Base-by-base conservation (phyloP, 352 stramenopile species). In the Chrysophaeum taylorii region DNA sequence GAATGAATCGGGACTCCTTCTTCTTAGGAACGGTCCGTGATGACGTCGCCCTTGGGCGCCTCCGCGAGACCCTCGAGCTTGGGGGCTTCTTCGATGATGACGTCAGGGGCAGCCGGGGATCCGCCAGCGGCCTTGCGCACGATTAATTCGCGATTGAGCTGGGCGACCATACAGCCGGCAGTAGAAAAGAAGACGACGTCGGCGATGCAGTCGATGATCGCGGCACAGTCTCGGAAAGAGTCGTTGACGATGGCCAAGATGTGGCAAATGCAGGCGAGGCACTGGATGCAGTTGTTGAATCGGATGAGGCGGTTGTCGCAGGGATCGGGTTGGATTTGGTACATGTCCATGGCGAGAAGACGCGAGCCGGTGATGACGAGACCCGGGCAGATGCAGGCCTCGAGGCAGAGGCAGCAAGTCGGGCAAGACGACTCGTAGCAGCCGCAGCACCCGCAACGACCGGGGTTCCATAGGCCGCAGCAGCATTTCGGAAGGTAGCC, bases 221-320 rank as follows among this genome's bases (percentile, higher is more conserved):
- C 79, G 0, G 92, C 87, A 67, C 83, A 79, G 45, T 94, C 80
- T 9, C 74, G 68, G 33, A 80, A 62, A 35, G 78, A 75, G 9
- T 83, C 80, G 64, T 92, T 83, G 73, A 84, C 91, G 33, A 89
- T 82, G n/a, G 79, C 76, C 25, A 94, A 74, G 72, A 84, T 84
- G 62, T 84, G 81, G 73, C 86, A 92, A 21, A 94, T 61, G 68
- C 85, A 83, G 45, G 81, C 85, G 18, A 77, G 71, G 62, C 86
- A 39, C 75, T 94, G 87, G 50, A 96, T 86, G 79, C 89, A 96
- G 79, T 96, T 96, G 75, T 91, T 94, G 80, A 84, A 96, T 62
- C 89, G 86, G 70, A 97, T 95, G 64, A 96, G 87, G 53, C 87
- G 82, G 62, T 96, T 94, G 79, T 97, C 91, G 83, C 92, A 94